Evolutionary conservation across 2,329 filamentous ascomycete genomes (phyloP).

Genomic region (Calonectria pteridis): DNA sequence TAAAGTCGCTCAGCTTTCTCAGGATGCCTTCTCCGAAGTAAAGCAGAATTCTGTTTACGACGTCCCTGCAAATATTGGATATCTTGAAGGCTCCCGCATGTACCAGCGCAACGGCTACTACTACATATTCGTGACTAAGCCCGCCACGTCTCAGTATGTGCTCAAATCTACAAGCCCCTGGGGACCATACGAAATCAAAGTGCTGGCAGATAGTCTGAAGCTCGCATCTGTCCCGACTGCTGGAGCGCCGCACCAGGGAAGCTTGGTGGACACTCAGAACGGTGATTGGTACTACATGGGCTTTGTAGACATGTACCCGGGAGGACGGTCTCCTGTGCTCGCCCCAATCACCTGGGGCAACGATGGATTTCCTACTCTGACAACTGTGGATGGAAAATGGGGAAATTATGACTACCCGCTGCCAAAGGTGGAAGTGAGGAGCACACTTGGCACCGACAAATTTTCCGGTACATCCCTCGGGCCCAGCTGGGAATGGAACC

Average conservation of each 20-base stretch:
- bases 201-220: slow-evolving; percentile 60
- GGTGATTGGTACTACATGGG: slow-evolving; percentile 71
- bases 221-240: slow-evolving; percentile 51
- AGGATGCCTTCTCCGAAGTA: slow-evolving; percentile 60
- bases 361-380: slow-evolving; percentile 63
- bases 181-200: slow-evolving; percentile 64
- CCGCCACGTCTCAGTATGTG: slow-evolving; percentile 60
- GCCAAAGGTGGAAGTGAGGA: slow-evolving; percentile 41
- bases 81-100: slow-evolving; percentile 66
- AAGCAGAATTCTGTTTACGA: slow-evolving; percentile 59
- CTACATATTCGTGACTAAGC: slow-evolving; percentile 65
- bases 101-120: slow-evolving; percentile 69
- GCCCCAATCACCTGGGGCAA: slow-evolving; percentile 65
- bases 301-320: slow-evolving; percentile 68
- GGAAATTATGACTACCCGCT: slow-evolving; percentile 55
- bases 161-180: slow-evolving; percentile 63
- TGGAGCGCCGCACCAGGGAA: slow-evolving; percentile 66
- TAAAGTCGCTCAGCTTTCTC: slow-evolving; percentile 62
- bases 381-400: slow-evolving; percentile 61
- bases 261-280: slow-evolving; percentile 63
- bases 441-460: slow-evolving; percentile 49
- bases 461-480: slow-evolving; percentile 59
- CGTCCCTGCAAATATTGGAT: slow-evolving; percentile 30
- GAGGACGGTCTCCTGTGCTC: slow-evolving; percentile 68
- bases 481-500: slow-evolving; percentile 71